A percentile compares a stretch with the other conserved stretches of the same genome.
Conservation (phyloP, 768 basidiomycete species). For the Sporobolomyces pararoseus region DNA sequence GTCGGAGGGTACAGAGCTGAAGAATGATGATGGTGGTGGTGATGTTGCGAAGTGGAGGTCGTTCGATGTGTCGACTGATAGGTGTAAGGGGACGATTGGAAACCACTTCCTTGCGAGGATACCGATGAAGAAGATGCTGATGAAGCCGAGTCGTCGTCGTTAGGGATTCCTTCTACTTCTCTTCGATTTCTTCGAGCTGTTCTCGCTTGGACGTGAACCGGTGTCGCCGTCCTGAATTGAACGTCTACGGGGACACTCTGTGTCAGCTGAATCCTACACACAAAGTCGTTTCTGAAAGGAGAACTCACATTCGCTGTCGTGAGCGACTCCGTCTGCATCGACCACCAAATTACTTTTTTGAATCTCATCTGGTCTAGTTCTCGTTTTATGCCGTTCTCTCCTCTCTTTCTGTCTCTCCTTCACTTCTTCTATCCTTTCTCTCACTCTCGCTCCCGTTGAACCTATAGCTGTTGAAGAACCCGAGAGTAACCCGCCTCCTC, state of each 20-base stretch:
- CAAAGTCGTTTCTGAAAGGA: background rate
- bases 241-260: slow-evolving; percentile 11
- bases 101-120: slow-evolving; percentile 20
- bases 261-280: background rate
- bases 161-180: slow-evolving; percentile 11
- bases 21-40: slow-evolving; percentile 21
- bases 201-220: slow-evolving; percentile 20
- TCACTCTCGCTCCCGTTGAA: slow-evolving; percentile 22
- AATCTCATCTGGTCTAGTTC: slow-evolving; percentile 31
- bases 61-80: slow-evolving; percentile 43
- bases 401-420: slow-evolving; percentile 37
- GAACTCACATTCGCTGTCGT: slow-evolving; percentile 41
- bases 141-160: slow-evolving; percentile 34
- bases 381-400: slow-evolving; percentile 21
- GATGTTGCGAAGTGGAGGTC: background rate
- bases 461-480: background rate
- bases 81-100: slow-evolving; percentile 40
- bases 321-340: slow-evolving; percentile 33
- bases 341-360: slow-evolving; percentile 19
- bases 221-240: slow-evolving; percentile 32
- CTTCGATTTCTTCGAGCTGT: slow-evolving; percentile 5
- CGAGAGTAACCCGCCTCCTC: slow-evolving; percentile 14
- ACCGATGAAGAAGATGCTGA: slow-evolving; percentile 22
- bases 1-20: slow-evolving; percentile 15
- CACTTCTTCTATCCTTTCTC: slow-evolving; percentile 34